Conservation (phyloP, 805 yeast genomes). For the Wickerhamomyces chaumierensis region DNA sequence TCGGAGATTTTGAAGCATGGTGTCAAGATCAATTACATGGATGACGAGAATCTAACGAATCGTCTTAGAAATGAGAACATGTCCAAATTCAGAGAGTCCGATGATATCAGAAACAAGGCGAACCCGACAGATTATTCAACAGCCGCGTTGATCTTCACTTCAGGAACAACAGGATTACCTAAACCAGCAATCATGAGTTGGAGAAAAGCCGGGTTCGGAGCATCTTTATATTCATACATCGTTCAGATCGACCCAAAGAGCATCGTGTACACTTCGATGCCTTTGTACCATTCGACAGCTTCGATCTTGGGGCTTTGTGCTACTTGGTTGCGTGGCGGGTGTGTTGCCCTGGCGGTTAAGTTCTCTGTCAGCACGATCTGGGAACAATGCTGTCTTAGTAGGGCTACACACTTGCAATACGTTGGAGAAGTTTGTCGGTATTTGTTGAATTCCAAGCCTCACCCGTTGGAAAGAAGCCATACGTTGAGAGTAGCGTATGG, state of each 20-base stretch:
- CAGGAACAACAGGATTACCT: conserved; percentile 93
- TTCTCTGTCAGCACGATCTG: conserved; percentile 80
- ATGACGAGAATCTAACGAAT: conserved; percentile 35
- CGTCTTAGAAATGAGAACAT: conserved; percentile 28
- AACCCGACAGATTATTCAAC: conserved; percentile 47
- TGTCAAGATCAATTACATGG: conserved; percentile 31
- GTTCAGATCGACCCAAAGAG: conserved; percentile 46
- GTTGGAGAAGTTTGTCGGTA: conserved; percentile 95
- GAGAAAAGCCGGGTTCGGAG: conserved; percentile 71
- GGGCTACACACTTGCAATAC: conserved; percentile 78
- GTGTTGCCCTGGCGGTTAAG: conserved; percentile 67
- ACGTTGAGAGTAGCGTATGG: conserved; percentile 67
- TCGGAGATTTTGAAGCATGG: conserved; percentile 30
- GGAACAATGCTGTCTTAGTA: conserved; percentile 68
- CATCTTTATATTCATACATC: conserved; percentile 57
- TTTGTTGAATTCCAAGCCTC: conserved; percentile 51
- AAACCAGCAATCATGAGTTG: conserved; percentile 90
- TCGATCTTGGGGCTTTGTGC: conserved; percentile 79
- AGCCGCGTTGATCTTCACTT: conserved; percentile 71
- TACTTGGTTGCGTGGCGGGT: conserved; percentile 52
- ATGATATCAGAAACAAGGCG: conserved; percentile 42
- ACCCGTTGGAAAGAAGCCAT: conserved; percentile 58
- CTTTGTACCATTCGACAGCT: conserved; percentile 90
- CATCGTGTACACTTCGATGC: conserved; percentile 83
- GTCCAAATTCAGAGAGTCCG: conserved; percentile 43